Conservation (phyloP, 148 eudicot genomes). For the Polygonum aviculare region DNA sequence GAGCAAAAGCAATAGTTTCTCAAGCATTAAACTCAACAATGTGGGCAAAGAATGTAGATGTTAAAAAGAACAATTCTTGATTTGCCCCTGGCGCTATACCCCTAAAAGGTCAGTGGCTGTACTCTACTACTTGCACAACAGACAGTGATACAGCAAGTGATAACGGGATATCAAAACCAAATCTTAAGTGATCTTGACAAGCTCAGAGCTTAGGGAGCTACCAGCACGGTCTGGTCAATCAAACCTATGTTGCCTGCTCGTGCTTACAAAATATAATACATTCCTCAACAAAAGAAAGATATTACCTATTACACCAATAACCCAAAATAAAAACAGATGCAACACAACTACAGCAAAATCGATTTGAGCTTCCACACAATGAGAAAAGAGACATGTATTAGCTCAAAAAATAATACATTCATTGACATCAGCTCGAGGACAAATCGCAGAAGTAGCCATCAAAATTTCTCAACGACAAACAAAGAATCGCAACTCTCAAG, state of each 20-base stretch:
- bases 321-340: background rate
- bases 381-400: background rate
- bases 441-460: constrained; percentile 62
- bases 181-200: too few relatives aligned
- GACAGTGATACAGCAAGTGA: background rate
- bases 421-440: constrained; percentile 94
- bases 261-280: background rate
- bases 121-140: background rate
- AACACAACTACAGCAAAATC: background rate
- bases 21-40: background rate
- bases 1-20: background rate
- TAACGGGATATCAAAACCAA: background rate
- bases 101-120: background rate
- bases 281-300: background rate
- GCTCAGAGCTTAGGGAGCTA: too few relatives aligned
- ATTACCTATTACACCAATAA: background rate
- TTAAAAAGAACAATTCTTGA: background rate
- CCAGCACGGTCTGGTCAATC: too few relatives aligned
- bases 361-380: background rate
- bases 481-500: background rate
- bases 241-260: too few relatives aligned
- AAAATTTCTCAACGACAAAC: constrained; percentile 48
- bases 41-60: background rate
- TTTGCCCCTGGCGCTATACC: background rate
- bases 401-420: constrained; percentile 43